Evolutionary conservation across 2,329 filamentous ascomycete genomes (phyloP).

Genomic region (Amesomyces nigricolor): DNA sequence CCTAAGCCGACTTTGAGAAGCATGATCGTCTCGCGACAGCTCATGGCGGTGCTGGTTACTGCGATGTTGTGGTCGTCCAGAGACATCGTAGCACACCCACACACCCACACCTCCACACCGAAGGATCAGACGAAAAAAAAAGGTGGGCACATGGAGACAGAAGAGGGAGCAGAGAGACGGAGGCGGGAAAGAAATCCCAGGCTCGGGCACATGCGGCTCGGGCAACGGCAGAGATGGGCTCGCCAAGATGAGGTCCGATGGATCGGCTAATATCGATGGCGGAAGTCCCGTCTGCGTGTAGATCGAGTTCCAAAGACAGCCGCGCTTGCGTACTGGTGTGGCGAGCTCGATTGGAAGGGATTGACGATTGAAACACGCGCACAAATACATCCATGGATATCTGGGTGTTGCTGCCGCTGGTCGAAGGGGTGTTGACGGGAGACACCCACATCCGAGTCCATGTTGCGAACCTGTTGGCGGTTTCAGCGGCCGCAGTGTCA

Average conservation of each 20-base stretch:
- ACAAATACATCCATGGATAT: background rate
- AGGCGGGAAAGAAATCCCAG: conserved; percentile 14
- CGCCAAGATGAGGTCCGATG: conserved; percentile 24
- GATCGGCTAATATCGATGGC: conserved; percentile 25
- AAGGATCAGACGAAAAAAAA: conserved; percentile 1
- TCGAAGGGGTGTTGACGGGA: conserved; percentile 7
- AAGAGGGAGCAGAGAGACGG: conserved; percentile 2
- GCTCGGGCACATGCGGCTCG: conserved; percentile 24
- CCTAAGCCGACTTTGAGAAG: conserved; percentile 12
- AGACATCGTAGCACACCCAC: background rate
- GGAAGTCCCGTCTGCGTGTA: background rate
- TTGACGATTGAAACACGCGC: background rate
- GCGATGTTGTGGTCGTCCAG: conserved; percentile 12
- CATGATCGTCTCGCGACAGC: conserved; percentile 17
- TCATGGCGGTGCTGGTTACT: conserved; percentile 19
- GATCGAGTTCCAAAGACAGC: background rate
- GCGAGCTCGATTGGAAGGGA: too few relatives aligned
- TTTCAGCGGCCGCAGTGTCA: conserved; percentile 16
- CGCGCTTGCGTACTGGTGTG: background rate
- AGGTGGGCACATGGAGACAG: conserved; percentile 9
- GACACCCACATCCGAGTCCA: conserved; percentile 16
- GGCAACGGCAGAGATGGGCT: conserved; percentile 19
- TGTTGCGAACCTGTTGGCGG: conserved; percentile 16
- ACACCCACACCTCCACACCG: conserved; percentile 2
- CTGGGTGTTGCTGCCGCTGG: conserved; percentile 16